A percentile compares a stretch with the other conserved stretches of the same genome.
These are phyloP conservation scores for Singerocomus rubriflavus DNA, from an alignment of 1,284 basidiomycete species.

Conservation along the genomic window DNA sequence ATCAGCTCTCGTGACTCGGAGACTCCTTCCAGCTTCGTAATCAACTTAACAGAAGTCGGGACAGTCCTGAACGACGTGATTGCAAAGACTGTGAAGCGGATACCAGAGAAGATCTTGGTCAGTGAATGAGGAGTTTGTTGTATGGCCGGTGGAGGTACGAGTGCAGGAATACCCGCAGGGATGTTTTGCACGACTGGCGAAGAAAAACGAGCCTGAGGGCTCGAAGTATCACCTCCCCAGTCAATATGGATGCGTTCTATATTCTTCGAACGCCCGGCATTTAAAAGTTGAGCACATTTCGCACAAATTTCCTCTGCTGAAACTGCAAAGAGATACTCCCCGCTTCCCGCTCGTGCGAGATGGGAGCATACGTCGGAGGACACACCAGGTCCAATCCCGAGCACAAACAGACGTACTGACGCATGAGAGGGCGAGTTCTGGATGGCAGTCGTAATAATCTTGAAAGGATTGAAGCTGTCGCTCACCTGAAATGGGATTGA, in stretches of 20 bases:
- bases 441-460: conserved; percentile 33
- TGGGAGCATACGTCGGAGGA: conserved; percentile 50
- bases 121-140: conserved; percentile 46
- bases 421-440: conserved; percentile 21
- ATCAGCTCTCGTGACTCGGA: conserved; percentile 31
- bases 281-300: conserved; percentile 49
- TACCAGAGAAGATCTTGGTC: conserved; percentile 42
- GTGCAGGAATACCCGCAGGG: conserved; percentile 16
- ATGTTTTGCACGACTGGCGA: background rate
- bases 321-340: conserved; percentile 45
- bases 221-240: conserved; percentile 36
- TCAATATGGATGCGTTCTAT: conserved; percentile 46
- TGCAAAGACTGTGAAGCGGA: conserved; percentile 44
- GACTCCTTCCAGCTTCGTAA: conserved; percentile 36
- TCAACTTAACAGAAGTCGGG: conserved; percentile 41
- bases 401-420: conserved; percentile 47
- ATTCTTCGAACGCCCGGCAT: conserved; percentile 45
- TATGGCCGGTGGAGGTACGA: conserved; percentile 31
- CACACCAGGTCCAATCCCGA: conserved; percentile 51
- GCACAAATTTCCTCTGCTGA: conserved; percentile 42
- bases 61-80: conserved; percentile 38
- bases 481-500: conserved; percentile 21
- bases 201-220: background rate
- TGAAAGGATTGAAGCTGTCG: conserved; percentile 19
- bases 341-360: conserved; percentile 50